These are phyloP conservation scores for Hirschioporus abietinus DNA, from an alignment of 768 basidiomycete species.

Conservation along the genomic window DNA sequence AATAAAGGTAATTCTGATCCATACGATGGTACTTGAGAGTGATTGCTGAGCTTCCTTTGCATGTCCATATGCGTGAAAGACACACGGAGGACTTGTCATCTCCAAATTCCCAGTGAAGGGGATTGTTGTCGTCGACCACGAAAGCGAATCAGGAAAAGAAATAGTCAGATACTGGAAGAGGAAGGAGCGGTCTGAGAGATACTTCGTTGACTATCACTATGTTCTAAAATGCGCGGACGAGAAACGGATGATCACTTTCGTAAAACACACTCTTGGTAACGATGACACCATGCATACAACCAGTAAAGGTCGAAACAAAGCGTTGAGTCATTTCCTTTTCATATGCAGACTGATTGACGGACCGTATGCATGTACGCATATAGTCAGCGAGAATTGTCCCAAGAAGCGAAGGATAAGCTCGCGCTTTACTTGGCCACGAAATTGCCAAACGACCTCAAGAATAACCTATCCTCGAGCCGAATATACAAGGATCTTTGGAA, in stretches of 20 bases:
- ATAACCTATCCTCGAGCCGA: neutral
- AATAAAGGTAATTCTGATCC: neutral
- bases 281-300: neutral
- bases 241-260: neutral
- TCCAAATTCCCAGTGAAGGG: neutral
- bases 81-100: neutral
- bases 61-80: neutral
- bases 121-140: neutral
- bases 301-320: neutral
- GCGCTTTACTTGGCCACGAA: neutral
- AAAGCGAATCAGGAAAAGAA: neutral
- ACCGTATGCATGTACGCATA: neutral
- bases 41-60: neutral
- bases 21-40: neutral
- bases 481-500: neutral
- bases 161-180: neutral
- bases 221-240: neutral
- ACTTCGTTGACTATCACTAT: neutral
- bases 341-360: neutral
- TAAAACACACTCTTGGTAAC: neutral
- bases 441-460: neutral
- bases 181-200: neutral
- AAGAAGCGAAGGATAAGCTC: neutral
- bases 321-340: neutral
- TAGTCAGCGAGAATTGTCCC: neutral